Evolutionary conservation across 2,329 filamentous ascomycete species (phyloP).

Genomic region (Catunica adiposa): DNA sequence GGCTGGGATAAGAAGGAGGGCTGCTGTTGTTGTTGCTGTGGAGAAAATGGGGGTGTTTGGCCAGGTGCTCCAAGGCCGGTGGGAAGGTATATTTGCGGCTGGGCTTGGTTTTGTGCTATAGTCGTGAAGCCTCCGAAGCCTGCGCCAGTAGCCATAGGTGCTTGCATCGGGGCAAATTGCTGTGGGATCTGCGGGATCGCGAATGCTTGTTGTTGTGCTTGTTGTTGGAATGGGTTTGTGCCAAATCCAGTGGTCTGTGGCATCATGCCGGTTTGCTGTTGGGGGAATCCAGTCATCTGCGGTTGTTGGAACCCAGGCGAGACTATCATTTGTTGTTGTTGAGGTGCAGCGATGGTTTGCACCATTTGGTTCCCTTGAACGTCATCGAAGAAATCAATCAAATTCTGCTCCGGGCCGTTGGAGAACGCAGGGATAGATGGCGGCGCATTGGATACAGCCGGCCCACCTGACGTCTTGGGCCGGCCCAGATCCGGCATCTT

Average conservation of each 20-base stretch:
- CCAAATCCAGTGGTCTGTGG: slow-evolving; percentile 17
- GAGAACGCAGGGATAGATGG: slow-evolving; percentile 20
- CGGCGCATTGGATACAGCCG: not conserved
- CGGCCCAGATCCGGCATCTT: slow-evolving; percentile 20
- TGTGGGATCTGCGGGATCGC: slow-evolving; percentile 9
- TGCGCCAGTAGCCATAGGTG: slow-evolving; percentile 15
- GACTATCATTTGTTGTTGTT: slow-evolving; percentile 20
- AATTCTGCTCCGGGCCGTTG: slow-evolving; percentile 55
- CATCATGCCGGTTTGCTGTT: slow-evolving; percentile 9
- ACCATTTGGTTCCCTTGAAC: slow-evolving; percentile 73
- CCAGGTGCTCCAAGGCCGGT: slow-evolving; percentile 22
- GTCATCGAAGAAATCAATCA: slow-evolving; percentile 89
- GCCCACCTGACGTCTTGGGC: slow-evolving; percentile 23
- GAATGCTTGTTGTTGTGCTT: not conserved
- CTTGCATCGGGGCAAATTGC: slow-evolving; percentile 14
- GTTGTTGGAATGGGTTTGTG: slow-evolving; percentile 18
- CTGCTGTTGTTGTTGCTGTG: slow-evolving; percentile 23
- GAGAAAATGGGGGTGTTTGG: slow-evolving; percentile 17
- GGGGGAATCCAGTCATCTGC: slow-evolving; percentile 23
- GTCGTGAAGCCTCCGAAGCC: slow-evolving; percentile 14
- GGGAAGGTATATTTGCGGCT: slow-evolving; percentile 17
- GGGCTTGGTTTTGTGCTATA: slow-evolving; percentile 18
- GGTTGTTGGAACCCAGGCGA: slow-evolving; percentile 25
- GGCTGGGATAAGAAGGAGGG: slow-evolving; percentile 18
- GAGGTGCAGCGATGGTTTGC: slow-evolving; percentile 26